Base-by-base conservation (phyloP, 1,139 yeast genomes). In the Taphrina confusa region DNA sequence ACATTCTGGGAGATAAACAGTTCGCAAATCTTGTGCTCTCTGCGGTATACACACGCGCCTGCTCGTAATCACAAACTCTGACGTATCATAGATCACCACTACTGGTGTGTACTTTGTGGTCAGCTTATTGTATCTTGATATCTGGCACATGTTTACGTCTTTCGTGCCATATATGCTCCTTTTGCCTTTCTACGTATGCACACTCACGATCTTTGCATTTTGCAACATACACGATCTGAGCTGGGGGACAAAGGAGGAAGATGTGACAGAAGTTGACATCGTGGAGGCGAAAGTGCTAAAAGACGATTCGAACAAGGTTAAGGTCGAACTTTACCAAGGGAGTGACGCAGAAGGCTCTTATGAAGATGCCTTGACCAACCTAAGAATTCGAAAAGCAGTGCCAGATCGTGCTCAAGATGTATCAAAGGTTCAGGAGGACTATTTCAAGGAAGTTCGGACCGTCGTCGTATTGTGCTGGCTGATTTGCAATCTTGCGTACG, bases 381-480 rank as follows among this genome's bases (percentile, higher is more conserved):
- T 88, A 61, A 78, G 92, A 45, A 85, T 88, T 56, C 82, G 87
- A 67, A 82, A 95, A 72, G 80, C 85, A 46, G 69, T 64, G 66
- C 78, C 81, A 27, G 51, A 23, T 8, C 33, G 45, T 2, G 45
- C 23, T 4, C 51, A 20, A 14, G 59, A 55, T 22, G 23, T 28
- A 16, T n/a, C 39, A 8, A 28, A 31, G 25, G 22, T 40, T 8
- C 57, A 44, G 31, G 95, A 88, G 68, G 98, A 92, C 72, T 91
- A 92, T 71, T 95, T 94, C 69, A 83, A 95, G 70, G 96, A 90
- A 71, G 88, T 92, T 30, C 82, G 98, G 75, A 88, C 97, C 0
- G 81, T 92, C 65, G 96, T 92, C 49, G 97, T 92, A n/a, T 80
- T 91, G 68, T 75, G 83, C 6, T 92, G 98, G 98, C 80, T 92